phyloP scores from a whole-genome alignment of 1,284 basidiomycete species.

The Tilletiaria anomala region DNA sequence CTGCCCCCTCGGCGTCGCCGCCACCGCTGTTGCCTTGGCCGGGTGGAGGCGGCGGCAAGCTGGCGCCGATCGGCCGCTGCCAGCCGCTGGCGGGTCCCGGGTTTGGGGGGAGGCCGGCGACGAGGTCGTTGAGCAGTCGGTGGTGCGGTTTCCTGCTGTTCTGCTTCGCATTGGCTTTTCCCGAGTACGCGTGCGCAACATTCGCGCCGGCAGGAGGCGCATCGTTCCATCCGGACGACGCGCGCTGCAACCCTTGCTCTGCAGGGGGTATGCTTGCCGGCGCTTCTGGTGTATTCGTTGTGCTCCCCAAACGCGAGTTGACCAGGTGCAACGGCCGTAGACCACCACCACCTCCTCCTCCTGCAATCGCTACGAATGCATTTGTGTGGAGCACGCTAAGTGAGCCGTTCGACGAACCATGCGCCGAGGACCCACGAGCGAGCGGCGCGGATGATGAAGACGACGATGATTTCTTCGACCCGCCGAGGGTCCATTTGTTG shows the following conservation, averaged over 20 bases:
- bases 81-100: constrained; percentile 31
- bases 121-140: constrained; percentile 23
- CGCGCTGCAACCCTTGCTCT: background rate
- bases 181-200: constrained; percentile 24
- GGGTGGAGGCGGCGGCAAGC: constrained; percentile 12
- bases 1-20: background rate
- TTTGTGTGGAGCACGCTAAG: background rate
- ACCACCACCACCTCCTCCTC: no score
- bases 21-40: background rate
- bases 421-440: background rate
- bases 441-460: background rate
- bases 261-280: background rate
- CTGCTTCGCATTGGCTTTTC: constrained; percentile 7
- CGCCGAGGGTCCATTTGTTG: constrained; percentile 24
- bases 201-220: constrained; percentile 13
- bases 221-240: constrained; percentile 26
- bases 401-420: background rate
- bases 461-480: background rate
- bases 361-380: no score
- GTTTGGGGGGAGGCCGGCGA: constrained; percentile 26
- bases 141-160: constrained; percentile 12
- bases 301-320: background rate
- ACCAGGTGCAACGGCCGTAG: no score
- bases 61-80: constrained; percentile 31
- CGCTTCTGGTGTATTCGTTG: background rate